phyloP scores from a whole-genome alignment of 1,139 yeast species.

The Blastobotrys raffinosifermentans region DNA sequence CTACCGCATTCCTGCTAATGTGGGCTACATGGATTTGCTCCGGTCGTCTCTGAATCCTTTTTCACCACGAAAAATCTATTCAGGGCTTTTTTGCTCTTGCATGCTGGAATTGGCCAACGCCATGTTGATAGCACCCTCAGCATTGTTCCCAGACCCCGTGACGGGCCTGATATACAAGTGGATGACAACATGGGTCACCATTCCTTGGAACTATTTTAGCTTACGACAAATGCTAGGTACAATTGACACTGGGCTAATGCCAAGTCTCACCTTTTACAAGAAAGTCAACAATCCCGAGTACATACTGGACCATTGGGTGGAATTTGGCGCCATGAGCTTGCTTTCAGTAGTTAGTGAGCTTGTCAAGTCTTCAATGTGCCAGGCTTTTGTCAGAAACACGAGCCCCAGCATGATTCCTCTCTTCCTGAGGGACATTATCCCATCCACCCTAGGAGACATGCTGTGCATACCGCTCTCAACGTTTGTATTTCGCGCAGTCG shows the following conservation, averaged over 20 bases:
- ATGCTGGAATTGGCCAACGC: conserved; percentile 2
- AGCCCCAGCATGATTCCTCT: too few species aligned
- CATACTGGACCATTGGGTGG: not conserved
- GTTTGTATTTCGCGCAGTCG: conserved; percentile 1
- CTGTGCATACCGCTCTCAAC: conserved; percentile 3
- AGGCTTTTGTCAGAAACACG: too few species aligned
- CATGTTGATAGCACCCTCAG: not conserved
- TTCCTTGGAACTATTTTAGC: too few species aligned
- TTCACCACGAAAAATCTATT: conserved; percentile 1
- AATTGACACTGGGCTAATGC: too few species aligned
- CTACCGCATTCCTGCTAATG: conserved; percentile 1
- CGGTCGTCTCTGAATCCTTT: not conserved
- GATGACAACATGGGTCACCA: not conserved
- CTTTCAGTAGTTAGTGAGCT: too few species aligned
- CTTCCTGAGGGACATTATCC: too few species aligned
- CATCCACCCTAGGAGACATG: conserved; percentile 3
- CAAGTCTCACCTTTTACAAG: too few species aligned
- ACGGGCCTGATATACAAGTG: not conserved
- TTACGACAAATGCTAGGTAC: conserved; percentile 5
- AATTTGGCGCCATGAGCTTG: not conserved
- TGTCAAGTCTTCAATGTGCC: too few species aligned
- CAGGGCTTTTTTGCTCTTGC: conserved; percentile 2
- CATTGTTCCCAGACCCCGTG: not conserved
- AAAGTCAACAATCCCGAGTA: too few species aligned
- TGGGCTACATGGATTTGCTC: conserved; percentile 1